Conservation (phyloP, 345 rosid genomes). For the Xanthoceras sorbifolium region DNA sequence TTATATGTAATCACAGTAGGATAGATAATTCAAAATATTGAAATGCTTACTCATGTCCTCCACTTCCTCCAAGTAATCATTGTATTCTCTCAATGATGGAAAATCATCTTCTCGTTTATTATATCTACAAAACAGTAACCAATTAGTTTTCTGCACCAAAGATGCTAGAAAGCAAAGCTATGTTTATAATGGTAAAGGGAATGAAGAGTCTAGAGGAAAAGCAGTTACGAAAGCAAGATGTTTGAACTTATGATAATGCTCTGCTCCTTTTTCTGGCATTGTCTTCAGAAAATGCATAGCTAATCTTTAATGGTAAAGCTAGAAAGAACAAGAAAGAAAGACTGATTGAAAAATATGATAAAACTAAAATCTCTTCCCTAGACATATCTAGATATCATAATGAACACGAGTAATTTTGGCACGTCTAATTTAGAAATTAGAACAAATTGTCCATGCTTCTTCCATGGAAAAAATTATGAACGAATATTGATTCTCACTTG, state of each 20-base stretch:
- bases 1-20: not conserved
- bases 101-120: conserved; percentile 93
- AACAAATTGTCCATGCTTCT: not conserved
- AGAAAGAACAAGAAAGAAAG: not conserved
- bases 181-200: not conserved
- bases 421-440: not conserved
- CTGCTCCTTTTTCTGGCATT: not conserved
- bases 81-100: conserved; percentile 71
- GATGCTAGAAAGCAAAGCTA: not conserved
- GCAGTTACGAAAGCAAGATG: not conserved
- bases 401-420: not conserved
- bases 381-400: not conserved
- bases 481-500: not conserved
- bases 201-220: not conserved
- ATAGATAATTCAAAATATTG: conserved; percentile 22
- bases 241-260: not conserved
- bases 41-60: conserved; percentile 85
- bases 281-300: not conserved
- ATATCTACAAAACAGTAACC: conserved; percentile 44
- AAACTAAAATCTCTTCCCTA: not conserved
- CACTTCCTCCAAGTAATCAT: conserved; percentile 94
- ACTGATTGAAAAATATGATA: not conserved
- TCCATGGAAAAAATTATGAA: not conserved
- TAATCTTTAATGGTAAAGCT: not conserved
- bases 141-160: not conserved